These are phyloP conservation scores for Lycium ferocissimum DNA, from an alignment of 257 asterid genomes.

Conservation along the genomic window DNA sequence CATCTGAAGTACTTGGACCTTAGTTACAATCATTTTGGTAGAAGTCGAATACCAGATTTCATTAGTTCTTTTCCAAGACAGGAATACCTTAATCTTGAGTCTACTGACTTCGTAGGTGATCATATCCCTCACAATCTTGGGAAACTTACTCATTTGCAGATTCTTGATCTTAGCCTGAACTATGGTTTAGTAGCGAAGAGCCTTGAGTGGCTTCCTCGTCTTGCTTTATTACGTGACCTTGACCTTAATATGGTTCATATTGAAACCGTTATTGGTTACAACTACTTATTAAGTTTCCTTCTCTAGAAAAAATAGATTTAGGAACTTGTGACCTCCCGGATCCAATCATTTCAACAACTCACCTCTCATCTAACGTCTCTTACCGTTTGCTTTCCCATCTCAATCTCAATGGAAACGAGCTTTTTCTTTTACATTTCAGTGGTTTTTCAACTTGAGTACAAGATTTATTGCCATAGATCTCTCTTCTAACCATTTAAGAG, in stretches of 20 bases:
- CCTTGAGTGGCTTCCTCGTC: conserved; percentile 31
- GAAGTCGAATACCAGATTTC: conserved; percentile 12
- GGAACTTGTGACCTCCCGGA: not conserved
- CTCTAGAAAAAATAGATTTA: no score
- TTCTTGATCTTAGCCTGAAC: not conserved
- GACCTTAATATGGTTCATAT: not conserved
- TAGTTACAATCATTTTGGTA: conserved; percentile 3
- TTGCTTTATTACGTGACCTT: not conserved
- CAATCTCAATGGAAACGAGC: not conserved
- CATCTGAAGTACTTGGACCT: conserved; percentile 31
- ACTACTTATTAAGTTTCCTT: not conserved
- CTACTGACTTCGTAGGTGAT: not conserved
- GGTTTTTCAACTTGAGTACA: conserved; percentile 21
- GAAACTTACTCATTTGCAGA: conserved; percentile 25
- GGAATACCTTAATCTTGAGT: not conserved
- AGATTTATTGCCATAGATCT: conserved; percentile 7
- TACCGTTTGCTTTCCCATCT: not conserved
- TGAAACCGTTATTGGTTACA: not conserved
- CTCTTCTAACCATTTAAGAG: not conserved
- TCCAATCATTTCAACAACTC: not conserved
- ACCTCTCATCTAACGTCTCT: not conserved
- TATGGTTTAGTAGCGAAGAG: not conserved
- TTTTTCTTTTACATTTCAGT: conserved; percentile 12
- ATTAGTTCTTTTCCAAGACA: conserved; percentile 6
- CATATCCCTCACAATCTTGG: no score